Base-by-base conservation (phyloP, 2,329 filamentous ascomycete genomes). In the Diaporthe citrichinensis region DNA sequence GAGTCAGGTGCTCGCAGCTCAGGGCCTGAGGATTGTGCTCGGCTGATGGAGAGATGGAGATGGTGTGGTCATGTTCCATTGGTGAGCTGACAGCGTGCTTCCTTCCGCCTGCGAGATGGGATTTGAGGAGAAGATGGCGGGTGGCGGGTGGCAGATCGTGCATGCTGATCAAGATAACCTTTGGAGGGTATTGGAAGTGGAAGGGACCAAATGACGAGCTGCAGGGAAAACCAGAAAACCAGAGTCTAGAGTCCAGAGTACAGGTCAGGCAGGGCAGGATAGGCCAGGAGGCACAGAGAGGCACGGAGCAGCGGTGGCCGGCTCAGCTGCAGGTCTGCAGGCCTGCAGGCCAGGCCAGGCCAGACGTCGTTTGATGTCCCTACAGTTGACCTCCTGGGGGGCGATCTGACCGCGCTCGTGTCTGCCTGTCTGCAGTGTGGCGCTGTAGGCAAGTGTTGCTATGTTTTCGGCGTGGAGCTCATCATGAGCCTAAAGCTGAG, bases 161-260 rank as follows among this genome's bases (percentile, higher is more conserved):
- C 65, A 69, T 55, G 65, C 49, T 69, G 65, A 69, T 53, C 65
- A 53, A 69, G 65, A 69, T 69, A 69, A 55, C 46, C 31, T 69
- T 55, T 53, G 17, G 12, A 44, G 17, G 28, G 28, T 15, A 41
- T 14, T 36, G 57, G 25, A 44, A 25, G 31, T 15, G 36, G 36
- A 23, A 61, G 36, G 31, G 6, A 46, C 31, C 62, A 39, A 53
- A 68, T 68, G 31, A 53, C 39, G 62, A 51, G 44, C 62, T 68
- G 62, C 62, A 68, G 62, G 61, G 25, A 49, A n/a, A 65, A 49
- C 41, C 61, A n/a, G 17, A 51, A 46, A 20, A 31, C 53, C 53
- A 17, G 12, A 17, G 9, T 28, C n/a, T n/a, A 41, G 14, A 44
- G 59, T 28, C n/a, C 12, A 61, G 58, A 12, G 14, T 39, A 12